These are phyloP conservation scores for Sclerospora graminicola DNA, from an alignment of 352 stramenopile genomes.

Conservation along the genomic window DNA sequence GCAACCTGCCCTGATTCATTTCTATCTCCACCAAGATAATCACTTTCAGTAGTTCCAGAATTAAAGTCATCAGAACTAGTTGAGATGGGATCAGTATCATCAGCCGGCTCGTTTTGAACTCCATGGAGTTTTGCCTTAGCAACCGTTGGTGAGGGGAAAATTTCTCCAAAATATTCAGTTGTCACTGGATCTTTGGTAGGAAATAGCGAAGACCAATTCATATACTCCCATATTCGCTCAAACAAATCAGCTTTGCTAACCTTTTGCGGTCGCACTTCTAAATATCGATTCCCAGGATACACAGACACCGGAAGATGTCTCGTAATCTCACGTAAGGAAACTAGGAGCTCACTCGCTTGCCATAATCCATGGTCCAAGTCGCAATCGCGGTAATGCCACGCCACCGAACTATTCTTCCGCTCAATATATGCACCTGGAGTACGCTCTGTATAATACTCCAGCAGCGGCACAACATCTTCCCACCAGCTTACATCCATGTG, in stretches of 20 bases:
- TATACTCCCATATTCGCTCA: constrained; percentile 78
- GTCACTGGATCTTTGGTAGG: constrained; percentile 51
- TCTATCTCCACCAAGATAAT: constrained; percentile 4
- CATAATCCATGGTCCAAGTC: constrained; percentile 81
- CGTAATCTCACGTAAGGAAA: constrained; percentile 67
- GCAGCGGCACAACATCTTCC: constrained; percentile 62
- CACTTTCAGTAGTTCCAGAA: constrained; percentile 3
- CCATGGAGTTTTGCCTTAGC: constrained; percentile 35
- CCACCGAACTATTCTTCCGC: constrained; percentile 74
- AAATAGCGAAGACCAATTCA: constrained; percentile 62
- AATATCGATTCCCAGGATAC: constrained; percentile 60
- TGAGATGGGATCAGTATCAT: constrained; percentile 5
- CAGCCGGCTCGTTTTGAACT: constrained; percentile 7
- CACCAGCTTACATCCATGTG: constrained; percentile 77
- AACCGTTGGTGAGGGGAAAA: constrained; percentile 30
- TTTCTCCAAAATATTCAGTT: constrained; percentile 65
- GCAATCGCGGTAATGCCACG: constrained; percentile 87
- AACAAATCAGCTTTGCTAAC: constrained; percentile 75
- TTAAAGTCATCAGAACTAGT: constrained; percentile 6
- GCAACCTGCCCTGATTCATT: constrained; percentile 15
- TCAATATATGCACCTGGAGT: constrained; percentile 80
- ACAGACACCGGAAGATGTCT: constrained; percentile 60
- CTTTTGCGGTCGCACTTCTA: constrained; percentile 72
- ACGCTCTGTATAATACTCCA: constrained; percentile 79
- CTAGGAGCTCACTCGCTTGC: constrained; percentile 85